Conservation (phyloP, 768 basidiomycete genomes). For the Rhodocollybia butyracea region DNA sequence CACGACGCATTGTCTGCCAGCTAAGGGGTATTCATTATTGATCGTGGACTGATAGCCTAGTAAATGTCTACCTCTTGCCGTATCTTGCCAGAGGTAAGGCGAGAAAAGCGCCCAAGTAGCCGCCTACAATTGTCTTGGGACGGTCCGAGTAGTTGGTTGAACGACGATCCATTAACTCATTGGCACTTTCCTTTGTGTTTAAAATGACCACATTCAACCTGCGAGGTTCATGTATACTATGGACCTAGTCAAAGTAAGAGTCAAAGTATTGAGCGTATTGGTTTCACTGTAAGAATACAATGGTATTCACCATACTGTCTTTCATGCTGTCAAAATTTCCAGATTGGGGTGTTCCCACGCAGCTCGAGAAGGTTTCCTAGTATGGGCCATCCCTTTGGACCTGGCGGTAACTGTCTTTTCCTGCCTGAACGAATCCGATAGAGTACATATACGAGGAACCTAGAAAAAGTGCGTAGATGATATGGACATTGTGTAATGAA, state of each 20-base stretch:
- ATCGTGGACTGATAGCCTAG: background rate
- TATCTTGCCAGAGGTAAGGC: background rate
- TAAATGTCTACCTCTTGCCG: background rate
- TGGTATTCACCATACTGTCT: background rate
- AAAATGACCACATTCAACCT: conserved; percentile 4
- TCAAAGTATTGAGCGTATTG: background rate
- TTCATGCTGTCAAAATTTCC: conserved; percentile 4
- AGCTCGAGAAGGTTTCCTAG: conserved; percentile 23
- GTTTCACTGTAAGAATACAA: background rate
- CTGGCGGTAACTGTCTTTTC: conserved; percentile 25
- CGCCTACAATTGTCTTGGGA: conserved; percentile 1
- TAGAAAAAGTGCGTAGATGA: too few species aligned
- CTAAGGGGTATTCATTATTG: background rate
- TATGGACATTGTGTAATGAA: too few species aligned
- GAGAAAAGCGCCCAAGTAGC: background rate
- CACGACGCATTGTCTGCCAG: conserved; percentile 7
- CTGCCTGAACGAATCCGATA: too few species aligned
- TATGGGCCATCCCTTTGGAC: conserved; percentile 30
- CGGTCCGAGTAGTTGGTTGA: conserved; percentile 4
- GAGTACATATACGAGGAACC: too few species aligned
- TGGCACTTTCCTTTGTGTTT: background rate
- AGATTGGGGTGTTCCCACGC: background rate
- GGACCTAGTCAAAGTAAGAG: background rate
- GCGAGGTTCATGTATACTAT: conserved; percentile 3
- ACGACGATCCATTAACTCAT: conserved; percentile 1